Base-by-base conservation (phyloP, 2,329 filamentous ascomycete genomes). In the Paracamarosporium sp. region DNA sequence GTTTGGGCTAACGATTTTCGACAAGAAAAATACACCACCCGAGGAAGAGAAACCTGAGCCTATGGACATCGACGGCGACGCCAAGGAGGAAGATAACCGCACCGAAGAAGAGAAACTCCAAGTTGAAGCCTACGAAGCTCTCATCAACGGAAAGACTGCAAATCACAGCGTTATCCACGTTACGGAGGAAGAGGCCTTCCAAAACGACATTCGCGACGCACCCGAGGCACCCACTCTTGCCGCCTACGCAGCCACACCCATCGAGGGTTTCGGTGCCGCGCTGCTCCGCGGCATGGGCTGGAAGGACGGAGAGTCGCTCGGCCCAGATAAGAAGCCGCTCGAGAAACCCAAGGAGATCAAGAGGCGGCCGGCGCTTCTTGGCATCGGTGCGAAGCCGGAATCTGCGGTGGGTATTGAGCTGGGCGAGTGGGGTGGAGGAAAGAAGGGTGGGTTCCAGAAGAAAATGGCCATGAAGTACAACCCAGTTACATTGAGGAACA, bases 271-370 rank as follows among this genome's bases (percentile, higher is more conserved):
- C 64, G 95, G 95, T 7, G 90, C 93, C 17, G 93, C 93, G 0
- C 83, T 98, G 62, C 83, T 99, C 33, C 88, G 93, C 30, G 93
- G 93, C 9, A 97, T 98, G 91, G 95, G 95, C 8, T 97, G 94
- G 93, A 93, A 97, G 69, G 86, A 88, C 62, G 87, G 83, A 17
- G 82, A 86, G 61, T 78, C 80, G 36, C 81, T 87, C 50, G 81
- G 89, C 79, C 76, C 82, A 51, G 75, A 84, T 53, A 77, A 77
- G 25, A 76, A 76, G 17, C 76, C 52, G 4, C 30, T 53, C 1
- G 44, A 53, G 27, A 90, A 90, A 64, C 82, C 88, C 33, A 88
- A 86, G 61, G 80, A 88, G 17, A 82, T 88, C 13, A 89, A 90
- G 71, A 84, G 88, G 50, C 86, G 93, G 48, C 89, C 92, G 15